A percentile compares a stretch with the other conserved stretches of the same genome.
Evolutionary conservation across 345 rosid genomes (phyloP).

Genomic region (Hibiscus syriacus): DNA sequence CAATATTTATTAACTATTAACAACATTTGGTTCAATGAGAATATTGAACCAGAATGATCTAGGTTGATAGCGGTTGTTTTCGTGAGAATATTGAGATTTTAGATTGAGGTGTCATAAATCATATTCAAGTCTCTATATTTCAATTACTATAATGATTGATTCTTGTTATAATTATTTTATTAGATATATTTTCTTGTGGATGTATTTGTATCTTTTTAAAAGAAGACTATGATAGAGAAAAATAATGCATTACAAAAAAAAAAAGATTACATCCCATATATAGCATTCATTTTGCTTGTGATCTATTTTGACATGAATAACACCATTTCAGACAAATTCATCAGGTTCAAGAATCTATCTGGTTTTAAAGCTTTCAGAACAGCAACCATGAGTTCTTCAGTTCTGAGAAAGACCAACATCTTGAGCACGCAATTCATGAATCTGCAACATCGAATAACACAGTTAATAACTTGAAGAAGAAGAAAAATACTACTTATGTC

Average conservation of each 20-base stretch:
- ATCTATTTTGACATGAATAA: neutral
- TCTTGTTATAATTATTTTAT: too few relatives aligned
- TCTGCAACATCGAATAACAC: constrained; percentile 6
- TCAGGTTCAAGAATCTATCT: neutral
- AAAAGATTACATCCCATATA: neutral
- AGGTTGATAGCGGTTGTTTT: too few relatives aligned
- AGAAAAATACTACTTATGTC: neutral
- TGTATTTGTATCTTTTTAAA: too few relatives aligned
- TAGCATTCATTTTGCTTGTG: too few relatives aligned
- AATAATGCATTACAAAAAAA: neutral
- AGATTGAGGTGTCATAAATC: too few relatives aligned
- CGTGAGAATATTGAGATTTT: too few relatives aligned
- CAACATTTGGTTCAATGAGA: neutral
- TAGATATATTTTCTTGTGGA: too few relatives aligned
- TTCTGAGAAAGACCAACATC: neutral
- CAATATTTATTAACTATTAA: neutral
- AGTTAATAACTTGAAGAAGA: neutral
- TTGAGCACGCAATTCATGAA: constrained; percentile 4
- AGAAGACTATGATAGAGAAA: too few relatives aligned
- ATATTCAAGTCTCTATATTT: too few relatives aligned
- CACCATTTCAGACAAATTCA: neutral
- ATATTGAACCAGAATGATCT: too few relatives aligned
- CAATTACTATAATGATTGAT: too few relatives aligned
- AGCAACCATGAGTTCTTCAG: neutral
- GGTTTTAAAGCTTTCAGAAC: neutral